phyloP scores from a whole-genome alignment of 768 basidiomycete species.

The Suillus bovinus region DNA sequence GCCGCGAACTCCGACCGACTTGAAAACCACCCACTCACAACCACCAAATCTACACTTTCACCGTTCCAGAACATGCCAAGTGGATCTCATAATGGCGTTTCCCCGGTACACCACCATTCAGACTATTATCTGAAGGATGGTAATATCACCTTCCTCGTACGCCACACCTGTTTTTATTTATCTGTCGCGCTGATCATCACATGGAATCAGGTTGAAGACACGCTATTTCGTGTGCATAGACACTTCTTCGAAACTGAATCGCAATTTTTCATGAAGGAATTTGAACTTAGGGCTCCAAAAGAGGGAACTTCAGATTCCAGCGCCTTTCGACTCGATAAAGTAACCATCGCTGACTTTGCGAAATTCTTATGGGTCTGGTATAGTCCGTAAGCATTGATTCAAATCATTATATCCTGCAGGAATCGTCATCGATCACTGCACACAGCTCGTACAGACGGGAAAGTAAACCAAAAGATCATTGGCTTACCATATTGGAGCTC shows the following conservation, averaged over 20 bases:
- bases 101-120: background rate
- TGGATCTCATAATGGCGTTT: background rate
- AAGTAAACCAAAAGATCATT: slow-evolving; percentile 47
- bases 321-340: slow-evolving; percentile 21
- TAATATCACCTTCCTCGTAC: background rate
- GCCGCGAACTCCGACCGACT: background rate
- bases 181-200: background rate
- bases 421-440: background rate
- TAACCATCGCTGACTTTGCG: slow-evolving; percentile 41
- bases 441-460: slow-evolving; percentile 55
- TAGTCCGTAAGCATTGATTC: slow-evolving; percentile 41
- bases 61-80: background rate
- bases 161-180: background rate
- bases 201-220: background rate
- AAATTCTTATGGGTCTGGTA: slow-evolving; percentile 57
- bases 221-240: background rate
- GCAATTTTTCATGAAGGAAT: slow-evolving; percentile 26
- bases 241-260: slow-evolving; percentile 36
- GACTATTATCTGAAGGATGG: background rate
- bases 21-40: background rate
- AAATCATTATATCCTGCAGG: background rate
- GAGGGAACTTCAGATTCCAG: background rate
- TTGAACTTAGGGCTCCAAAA: slow-evolving; percentile 15
- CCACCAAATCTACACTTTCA: background rate
- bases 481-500: slow-evolving; percentile 55